Evolutionary conservation across 2,329 filamentous ascomycete species (phyloP).

Genomic region (Parascedosporium putredinis): DNA sequence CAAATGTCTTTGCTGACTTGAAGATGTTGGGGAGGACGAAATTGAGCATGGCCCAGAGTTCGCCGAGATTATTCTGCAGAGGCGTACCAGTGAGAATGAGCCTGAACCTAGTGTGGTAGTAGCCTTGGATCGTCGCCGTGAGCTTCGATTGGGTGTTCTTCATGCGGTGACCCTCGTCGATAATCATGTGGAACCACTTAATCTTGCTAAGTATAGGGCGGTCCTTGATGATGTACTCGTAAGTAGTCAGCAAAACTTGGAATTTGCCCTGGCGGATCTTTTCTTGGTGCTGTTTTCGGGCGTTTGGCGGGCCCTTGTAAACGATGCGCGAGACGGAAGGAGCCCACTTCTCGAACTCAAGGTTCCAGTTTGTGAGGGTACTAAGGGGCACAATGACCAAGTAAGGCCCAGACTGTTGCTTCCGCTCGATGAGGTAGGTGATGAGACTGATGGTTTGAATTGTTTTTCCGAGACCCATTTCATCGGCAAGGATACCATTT

Average conservation of each 20-base stretch:
- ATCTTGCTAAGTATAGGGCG: conserved; percentile 91
- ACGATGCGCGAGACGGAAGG: conserved; percentile 78
- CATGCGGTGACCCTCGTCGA: conserved; percentile 99
- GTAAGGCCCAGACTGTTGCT: conserved; percentile 84
- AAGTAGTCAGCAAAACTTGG: conserved; percentile 93
- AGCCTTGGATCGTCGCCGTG: conserved; percentile 85
- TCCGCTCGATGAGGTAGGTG: conserved; percentile 93
- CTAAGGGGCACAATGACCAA: conserved; percentile 94
- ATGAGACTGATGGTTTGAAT: conserved; percentile 98
- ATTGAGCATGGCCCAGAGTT: conserved; percentile 96
- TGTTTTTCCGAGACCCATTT: conserved; percentile 99
- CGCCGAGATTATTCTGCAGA: conserved; percentile 90
- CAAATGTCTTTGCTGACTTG: conserved; percentile 97
- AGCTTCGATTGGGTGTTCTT: conserved; percentile 97
- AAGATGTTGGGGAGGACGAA: conserved; percentile 98
- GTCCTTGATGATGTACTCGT: conserved; percentile 99
- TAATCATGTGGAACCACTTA: conserved; percentile 99
- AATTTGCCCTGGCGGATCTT: conserved; percentile 91
- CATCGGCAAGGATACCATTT: conserved; percentile 95
- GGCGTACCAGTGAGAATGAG: conserved; percentile 96
- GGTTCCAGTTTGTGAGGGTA: conserved; percentile 96
- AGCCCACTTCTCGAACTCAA: conserved; percentile 98
- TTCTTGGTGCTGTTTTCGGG: conserved; percentile 82
- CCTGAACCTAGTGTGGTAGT: conserved; percentile 90
- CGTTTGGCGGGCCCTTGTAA: conserved; percentile 89